Base-by-base conservation (phyloP, 345 rosid species). In the Anacardium occidentale region DNA sequence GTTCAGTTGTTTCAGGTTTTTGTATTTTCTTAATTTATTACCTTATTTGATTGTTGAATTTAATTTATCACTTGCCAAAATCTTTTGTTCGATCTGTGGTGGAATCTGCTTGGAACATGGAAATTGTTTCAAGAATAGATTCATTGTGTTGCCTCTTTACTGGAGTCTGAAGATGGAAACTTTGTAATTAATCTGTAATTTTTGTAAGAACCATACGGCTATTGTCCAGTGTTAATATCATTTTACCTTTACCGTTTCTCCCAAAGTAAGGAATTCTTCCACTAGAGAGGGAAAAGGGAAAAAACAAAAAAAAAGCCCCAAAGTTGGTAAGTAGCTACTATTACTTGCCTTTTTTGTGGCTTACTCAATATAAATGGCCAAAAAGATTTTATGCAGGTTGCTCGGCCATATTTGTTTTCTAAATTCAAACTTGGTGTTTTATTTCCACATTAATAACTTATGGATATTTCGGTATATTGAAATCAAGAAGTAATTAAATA, bases 1-100 rank as follows among this genome's bases (percentile, higher is more conserved):
- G 68, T 81, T 81, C 88, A 24, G 80, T 72, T 75, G 79, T 78
- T 68, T 62, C 90, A 77, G 94, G 97, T 90, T n/a, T 66, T n/a
- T 47, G 62, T 72, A 20, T 60, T 29, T 50, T 54, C 58, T 71
- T n/a, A 0, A 29, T 25, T 29, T 14, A 18, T 21, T 0, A 51
- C 48, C 17, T 50, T 13, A 37, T 12, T 3, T 57, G 44, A 7
- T 26, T 22, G 48, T 48, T 20, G 14, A 22, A 58, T 64, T 63
- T 20, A n/a, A 51, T 63, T 62, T 66, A 40, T 50, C 70, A 48
- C 22, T 51, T 73, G 11, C 9, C 22, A 54, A 48, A n/a, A 17
- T 42, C 9, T 51, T 10, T 25, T 66, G 25, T 62, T 56, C 29
- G 14, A 10, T 24, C 42, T 57, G 4, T 6, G 9, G 45, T 60